Base-by-base conservation (phyloP, 2,329 filamentous ascomycete species). In the Scytalidium lignicola region DNA sequence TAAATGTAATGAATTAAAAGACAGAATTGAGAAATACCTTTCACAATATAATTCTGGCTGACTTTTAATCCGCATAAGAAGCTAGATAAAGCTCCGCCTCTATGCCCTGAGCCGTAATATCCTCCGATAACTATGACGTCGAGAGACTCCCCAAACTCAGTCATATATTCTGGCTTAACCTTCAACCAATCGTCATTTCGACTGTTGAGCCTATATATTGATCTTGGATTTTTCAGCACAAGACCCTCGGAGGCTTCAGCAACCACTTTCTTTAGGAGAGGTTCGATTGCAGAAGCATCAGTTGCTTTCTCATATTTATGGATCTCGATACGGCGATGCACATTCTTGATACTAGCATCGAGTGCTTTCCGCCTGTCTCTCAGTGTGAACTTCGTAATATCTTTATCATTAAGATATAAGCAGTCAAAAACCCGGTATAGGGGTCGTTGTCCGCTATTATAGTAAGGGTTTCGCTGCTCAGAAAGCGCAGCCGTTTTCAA, bases 161-260 rank as follows among this genome's bases (percentile, higher is more conserved):
- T 85, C 91, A 97, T 96, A 67, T 99, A 99, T 56, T 99, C 93
- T 1, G 93, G 93, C 62, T 99, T 99, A 8, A 99, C 91, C 65
- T 99, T 99, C 70, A 96, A 86, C 93, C 93, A 99, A 67, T 96
- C 89, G 59, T 95, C 88, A 60, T 95, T 93, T 43, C 93, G 86
- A 57, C 89, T 88, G 62, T 95, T 96, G 9, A 97, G 76, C 6
- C 82, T 79, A 65, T 99, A 99, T 61, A 82, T 78, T 0, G 91
- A 95, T 4, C 86, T 78, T 7, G 93, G 93, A 55, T 96, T 97
- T 72, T 99, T 99, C 46, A 97, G 71, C 0, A 99, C 90, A 1
- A 97, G 74, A 1, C 93, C 93, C 66, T 97, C 93, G 0, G 88
- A 92, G 0, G 88, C 83, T 55, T 92, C 86, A 2, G 88, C 89